A percentile compares a stretch with the other conserved stretches of the same genome.
phyloP scores from a whole-genome alignment of 495 filamentous ascomycete genomes.

The Xylaria castorea region DNA sequence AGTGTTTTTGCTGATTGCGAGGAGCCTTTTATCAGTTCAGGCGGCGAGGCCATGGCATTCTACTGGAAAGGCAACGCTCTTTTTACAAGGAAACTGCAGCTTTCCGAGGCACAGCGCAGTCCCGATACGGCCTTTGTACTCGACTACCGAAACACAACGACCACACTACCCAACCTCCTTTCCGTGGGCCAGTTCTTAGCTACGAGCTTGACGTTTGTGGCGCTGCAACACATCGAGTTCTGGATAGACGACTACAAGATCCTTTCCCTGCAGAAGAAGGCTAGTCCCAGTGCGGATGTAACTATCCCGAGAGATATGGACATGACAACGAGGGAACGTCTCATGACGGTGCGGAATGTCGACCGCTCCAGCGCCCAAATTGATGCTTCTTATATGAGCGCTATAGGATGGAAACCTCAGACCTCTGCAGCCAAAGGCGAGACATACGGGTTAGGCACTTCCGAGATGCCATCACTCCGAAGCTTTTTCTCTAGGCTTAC shows the following conservation, averaged over 20 bases:
- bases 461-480: constrained; percentile 66
- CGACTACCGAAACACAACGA: constrained; percentile 86
- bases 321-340: constrained; percentile 76
- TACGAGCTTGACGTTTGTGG: constrained; percentile 95
- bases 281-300: constrained; percentile 73
- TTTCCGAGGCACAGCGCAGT: constrained; percentile 66
- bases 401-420: constrained; percentile 79
- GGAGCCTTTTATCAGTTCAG: constrained; percentile 93
- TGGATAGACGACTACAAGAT: constrained; percentile 88
- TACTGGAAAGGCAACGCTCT: constrained; percentile 98
- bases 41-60: constrained; percentile 92
- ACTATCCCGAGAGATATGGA: constrained; percentile 81
- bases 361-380: constrained; percentile 85
- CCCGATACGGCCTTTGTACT: constrained; percentile 87
- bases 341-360: constrained; percentile 81
- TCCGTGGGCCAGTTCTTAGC: constrained; percentile 89
- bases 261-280: constrained; percentile 79
- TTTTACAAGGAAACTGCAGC: constrained; percentile 80
- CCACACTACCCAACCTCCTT: constrained; percentile 82
- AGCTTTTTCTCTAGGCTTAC: constrained; percentile 81
- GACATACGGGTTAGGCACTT: constrained; percentile 40
- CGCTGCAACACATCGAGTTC: constrained; percentile 83
- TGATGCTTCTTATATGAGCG: constrained; percentile 89
- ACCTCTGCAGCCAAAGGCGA: constrained; percentile 48
- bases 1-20: constrained; percentile 98